phyloP scores from a whole-genome alignment of 1,139 yeast species.

The Candida smagusa region DNA sequence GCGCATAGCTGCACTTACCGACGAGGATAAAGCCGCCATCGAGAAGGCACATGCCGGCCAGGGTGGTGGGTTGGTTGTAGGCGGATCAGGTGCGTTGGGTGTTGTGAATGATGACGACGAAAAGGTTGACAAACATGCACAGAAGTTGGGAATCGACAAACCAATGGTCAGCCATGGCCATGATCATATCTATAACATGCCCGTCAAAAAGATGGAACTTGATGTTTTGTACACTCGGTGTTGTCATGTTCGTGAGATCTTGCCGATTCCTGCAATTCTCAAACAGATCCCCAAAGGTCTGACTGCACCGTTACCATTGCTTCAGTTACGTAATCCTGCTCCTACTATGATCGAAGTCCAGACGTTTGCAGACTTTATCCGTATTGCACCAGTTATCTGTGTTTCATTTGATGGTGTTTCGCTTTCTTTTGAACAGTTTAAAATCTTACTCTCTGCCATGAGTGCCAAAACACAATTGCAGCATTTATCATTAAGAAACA shows the following conservation, averaged over 20 bases:
- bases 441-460: slow-evolving; percentile 59
- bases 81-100: slow-evolving; percentile 64
- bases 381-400: slow-evolving; percentile 71
- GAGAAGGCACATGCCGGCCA: slow-evolving; percentile 48
- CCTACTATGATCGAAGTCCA: slow-evolving; percentile 74
- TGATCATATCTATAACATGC: slow-evolving; percentile 27
- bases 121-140: slow-evolving; percentile 40
- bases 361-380: slow-evolving; percentile 70
- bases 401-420: slow-evolving; percentile 69
- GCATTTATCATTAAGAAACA: slow-evolving; percentile 67
- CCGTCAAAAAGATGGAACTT: slow-evolving; percentile 47
- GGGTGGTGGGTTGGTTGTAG: slow-evolving; percentile 76
- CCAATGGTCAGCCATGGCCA: slow-evolving; percentile 38
- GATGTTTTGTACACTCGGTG: slow-evolving; percentile 72
- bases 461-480: slow-evolving; percentile 59
- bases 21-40: slow-evolving; percentile 48
- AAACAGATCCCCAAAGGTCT: slow-evolving; percentile 72
- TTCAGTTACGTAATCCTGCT: slow-evolving; percentile 66
- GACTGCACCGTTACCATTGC: slow-evolving; percentile 60
- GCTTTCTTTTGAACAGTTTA: slow-evolving; percentile 61
- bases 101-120: slow-evolving; percentile 30
- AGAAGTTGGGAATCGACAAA: slow-evolving; percentile 43
- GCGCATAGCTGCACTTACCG: slow-evolving; percentile 57
- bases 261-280: slow-evolving; percentile 73
- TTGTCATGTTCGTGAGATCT: slow-evolving; percentile 69